Evolutionary conservation across 2,329 filamentous ascomycete species (phyloP), one percentile per base, ranked within the genome.

Genomic region (Rhynchosporium agropyri): DNA sequence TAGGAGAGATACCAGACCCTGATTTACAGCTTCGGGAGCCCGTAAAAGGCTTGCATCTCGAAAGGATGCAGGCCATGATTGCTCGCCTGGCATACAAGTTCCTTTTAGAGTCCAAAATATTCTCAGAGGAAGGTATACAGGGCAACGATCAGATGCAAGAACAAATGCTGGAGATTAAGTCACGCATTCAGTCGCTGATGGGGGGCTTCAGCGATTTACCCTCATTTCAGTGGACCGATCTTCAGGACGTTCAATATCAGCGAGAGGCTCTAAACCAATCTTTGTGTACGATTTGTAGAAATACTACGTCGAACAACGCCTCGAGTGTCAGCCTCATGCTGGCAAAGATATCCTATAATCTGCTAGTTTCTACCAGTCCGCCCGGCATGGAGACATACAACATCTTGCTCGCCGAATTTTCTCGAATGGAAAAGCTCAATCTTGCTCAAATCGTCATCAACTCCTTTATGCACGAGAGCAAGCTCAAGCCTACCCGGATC

Each of bases 331-430:
- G 73, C 54, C 55, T 72, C 10, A 68, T 72, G 56, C 54, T 76
- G 45, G 67, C 72, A 10, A 77, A 79, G 60, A 75, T 85, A 20
- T 82, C 79, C 63, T 87, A 88, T 75, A 91, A 91, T 71, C 77
- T 95, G 3, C 79, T 91, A 15, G 77, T 85, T 3, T 86, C 84
- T 2, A 74, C 81, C 1, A 78, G 84, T 20, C 83, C 86, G 0
- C 89, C 90, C 0, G 84, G 84, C 65, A 81, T 90, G 42, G 80
- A 86, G 67, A 91, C 87, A 3, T 91, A 87, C 77, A 92, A 92
- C 71, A 81, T 82, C 12, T 79, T 95, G 31, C 81, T 94, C 2
- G 74, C 83, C n/a, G 83, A 84, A n/a, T 86, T 94, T 57, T 80
- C 83, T 58, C 78, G 79, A 38, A 72, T 81, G 4, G 77, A 80